Evolutionary conservation across 2,329 filamentous ascomycete genomes (phyloP).

Genomic region (Fusarium torreyae): DNA sequence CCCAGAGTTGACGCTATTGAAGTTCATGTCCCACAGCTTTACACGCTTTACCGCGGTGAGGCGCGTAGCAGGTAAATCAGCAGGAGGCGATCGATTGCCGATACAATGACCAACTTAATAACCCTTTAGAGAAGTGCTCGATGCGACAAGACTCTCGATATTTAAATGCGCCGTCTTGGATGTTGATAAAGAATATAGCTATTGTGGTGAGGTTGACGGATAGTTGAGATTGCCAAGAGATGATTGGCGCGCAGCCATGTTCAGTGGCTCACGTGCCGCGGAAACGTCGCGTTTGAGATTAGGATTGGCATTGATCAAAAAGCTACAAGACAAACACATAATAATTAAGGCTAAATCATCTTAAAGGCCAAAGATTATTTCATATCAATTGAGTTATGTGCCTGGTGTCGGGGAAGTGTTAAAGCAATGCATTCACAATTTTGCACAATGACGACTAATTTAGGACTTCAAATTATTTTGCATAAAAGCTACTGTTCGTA

Average conservation of each 20-base stretch:
- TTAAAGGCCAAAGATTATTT: background rate
- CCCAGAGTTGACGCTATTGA: constrained; percentile 9
- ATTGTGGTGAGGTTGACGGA: background rate
- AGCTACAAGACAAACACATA: background rate
- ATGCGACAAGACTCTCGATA: fast-evolving
- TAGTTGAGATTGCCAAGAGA: background rate
- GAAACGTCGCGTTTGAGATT: background rate
- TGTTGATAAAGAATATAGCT: background rate
- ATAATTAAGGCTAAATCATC: too few species aligned
- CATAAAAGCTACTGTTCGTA: constrained; percentile 25
- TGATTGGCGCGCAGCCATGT: constrained; percentile 3
- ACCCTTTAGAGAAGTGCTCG: fast-evolving
- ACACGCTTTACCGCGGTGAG: constrained; percentile 15
- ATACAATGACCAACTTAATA: background rate
- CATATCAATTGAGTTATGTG: background rate
- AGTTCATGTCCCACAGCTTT: constrained; percentile 21
- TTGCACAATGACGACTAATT: background rate
- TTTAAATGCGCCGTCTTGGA: background rate
- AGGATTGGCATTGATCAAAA: background rate
- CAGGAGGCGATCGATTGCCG: background rate
- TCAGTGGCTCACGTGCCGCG: constrained; percentile 28
- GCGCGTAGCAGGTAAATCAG: constrained; percentile 1
- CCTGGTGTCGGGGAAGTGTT: too few species aligned
- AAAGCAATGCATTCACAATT: too few species aligned
- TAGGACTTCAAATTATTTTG: constrained; percentile 6